A percentile compares a stretch with the other conserved stretches of the same genome.
Evolutionary conservation across 495 filamentous ascomycete genomes (phyloP).

Genomic region (Podospora anserina): DNA sequence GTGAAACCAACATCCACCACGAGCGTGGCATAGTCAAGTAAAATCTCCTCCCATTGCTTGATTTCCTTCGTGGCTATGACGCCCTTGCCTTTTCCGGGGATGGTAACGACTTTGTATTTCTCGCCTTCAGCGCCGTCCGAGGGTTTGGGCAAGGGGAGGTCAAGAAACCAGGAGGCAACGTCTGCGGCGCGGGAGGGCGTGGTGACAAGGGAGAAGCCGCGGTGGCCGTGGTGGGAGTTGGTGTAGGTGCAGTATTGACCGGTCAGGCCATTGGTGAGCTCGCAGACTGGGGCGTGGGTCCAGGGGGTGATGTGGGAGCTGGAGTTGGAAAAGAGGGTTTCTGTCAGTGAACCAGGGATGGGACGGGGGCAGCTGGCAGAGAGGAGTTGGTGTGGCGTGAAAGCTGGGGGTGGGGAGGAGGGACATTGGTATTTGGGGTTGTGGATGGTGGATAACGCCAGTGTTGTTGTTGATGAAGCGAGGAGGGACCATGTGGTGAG

Average conservation of each 20-base stretch:
- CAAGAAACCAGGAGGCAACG: not conserved
- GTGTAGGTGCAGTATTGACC: slow-evolving; percentile 39
- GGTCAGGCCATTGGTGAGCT: slow-evolving; percentile 17
- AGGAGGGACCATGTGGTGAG: not conserved
- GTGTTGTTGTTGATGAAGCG: not conserved
- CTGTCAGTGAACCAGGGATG: not conserved
- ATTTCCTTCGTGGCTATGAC: slow-evolving; percentile 36
- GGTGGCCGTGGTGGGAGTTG: slow-evolving; percentile 36
- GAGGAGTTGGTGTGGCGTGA: not conserved
- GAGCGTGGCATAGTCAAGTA: slow-evolving; percentile 39
- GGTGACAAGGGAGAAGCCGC: slow-evolving; percentile 37
- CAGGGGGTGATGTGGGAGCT: slow-evolving; percentile 31
- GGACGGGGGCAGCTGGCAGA: not conserved
- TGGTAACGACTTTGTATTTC: slow-evolving; percentile 30
- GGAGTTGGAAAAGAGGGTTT: slow-evolving; percentile 28
- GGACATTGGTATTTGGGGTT: not conserved
- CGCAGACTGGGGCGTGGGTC: slow-evolving; percentile 37
- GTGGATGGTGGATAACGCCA: not conserved
- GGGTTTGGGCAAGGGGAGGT: not conserved
- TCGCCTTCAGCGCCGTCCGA: not conserved
- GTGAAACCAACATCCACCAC: slow-evolving; percentile 37
- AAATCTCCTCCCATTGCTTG: slow-evolving; percentile 31
- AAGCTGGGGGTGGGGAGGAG: not conserved
- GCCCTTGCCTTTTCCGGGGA: slow-evolving; percentile 41
- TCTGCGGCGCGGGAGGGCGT: slow-evolving; percentile 34